Conservation (phyloP, 441 rosid species). For the Populus hybrid region DNA sequence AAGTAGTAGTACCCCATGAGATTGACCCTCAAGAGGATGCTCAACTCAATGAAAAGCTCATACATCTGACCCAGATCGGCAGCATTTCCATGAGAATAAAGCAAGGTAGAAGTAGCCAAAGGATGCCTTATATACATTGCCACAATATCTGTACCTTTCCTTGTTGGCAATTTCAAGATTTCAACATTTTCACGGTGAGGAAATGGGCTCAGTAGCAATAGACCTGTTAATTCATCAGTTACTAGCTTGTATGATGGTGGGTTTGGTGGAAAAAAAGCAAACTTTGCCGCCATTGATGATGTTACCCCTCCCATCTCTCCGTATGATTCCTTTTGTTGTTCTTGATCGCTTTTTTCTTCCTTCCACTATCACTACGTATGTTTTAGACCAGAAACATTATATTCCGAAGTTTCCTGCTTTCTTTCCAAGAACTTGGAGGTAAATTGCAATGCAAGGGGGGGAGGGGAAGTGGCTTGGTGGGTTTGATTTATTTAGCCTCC, state of each 20-base stretch:
- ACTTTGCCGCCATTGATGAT: conserved; percentile 95
- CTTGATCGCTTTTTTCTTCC: background rate
- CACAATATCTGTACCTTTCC: conserved; percentile 81
- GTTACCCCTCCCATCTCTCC: conserved; percentile 85
- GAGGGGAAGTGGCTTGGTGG: background rate
- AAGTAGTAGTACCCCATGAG: conserved; percentile 68
- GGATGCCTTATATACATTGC: conserved; percentile 83
- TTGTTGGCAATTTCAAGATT: conserved; percentile 68
- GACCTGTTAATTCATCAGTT: conserved; percentile 65
- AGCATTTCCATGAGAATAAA: conserved; percentile 97
- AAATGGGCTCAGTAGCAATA: conserved; percentile 69
- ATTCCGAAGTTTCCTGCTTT: background rate
- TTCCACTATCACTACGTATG: background rate
- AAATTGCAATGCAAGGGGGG: background rate
- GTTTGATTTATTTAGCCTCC: too few relatives aligned
- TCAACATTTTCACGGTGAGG: conserved; percentile 96
- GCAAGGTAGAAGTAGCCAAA: conserved; percentile 83
- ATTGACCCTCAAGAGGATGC: conserved; percentile 90
- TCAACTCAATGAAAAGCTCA: conserved; percentile 93
- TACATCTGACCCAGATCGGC: conserved; percentile 99
- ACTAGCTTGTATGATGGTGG: conserved; percentile 86
- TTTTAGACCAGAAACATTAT: background rate
- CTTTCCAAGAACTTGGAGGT: background rate
- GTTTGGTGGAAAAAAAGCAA: conserved; percentile 95
- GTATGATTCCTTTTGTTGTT: conserved; percentile 12